Conservation (phyloP, 495 filamentous ascomycete species). For the Xeromyces bisporus region DNA sequence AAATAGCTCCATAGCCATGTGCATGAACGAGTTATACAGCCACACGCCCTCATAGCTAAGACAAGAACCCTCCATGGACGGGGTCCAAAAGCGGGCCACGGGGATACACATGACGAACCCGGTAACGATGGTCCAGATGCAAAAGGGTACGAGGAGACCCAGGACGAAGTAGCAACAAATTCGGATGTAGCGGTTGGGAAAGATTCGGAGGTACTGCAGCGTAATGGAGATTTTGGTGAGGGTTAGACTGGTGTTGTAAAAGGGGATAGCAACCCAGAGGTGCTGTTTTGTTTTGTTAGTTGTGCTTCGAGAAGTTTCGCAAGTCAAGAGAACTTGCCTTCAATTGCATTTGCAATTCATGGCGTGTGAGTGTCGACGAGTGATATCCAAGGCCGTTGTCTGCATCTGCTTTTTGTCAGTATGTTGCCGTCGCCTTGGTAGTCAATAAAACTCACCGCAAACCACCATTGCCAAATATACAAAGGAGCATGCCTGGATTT, state of each 20-base stretch:
- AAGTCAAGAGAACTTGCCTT: slow-evolving; percentile 8
- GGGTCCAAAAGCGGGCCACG: slow-evolving; percentile 35
- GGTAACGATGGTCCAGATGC: slow-evolving; percentile 21
- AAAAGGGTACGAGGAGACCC: slow-evolving; percentile 18
- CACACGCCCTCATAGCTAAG: slow-evolving; percentile 28
- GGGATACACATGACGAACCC: slow-evolving; percentile 39
- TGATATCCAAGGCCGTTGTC: slow-evolving; percentile 18
- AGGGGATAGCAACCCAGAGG: slow-evolving; percentile 24
- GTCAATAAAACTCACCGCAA: slow-evolving; percentile 11
- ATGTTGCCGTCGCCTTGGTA: neutral
- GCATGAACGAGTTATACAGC: slow-evolving; percentile 38
- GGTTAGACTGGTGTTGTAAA: slow-evolving; percentile 23
- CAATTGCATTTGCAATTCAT: slow-evolving; percentile 12
- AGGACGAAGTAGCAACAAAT: slow-evolving; percentile 17
- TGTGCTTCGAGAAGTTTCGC: neutral
- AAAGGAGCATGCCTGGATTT: slow-evolving; percentile 10
- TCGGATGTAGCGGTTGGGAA: slow-evolving; percentile 19
- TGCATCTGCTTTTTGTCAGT: slow-evolving; percentile 9
- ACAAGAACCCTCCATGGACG: slow-evolving; percentile 31
- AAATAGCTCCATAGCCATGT: slow-evolving; percentile 37
- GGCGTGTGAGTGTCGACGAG: slow-evolving; percentile 6
- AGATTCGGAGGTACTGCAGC: slow-evolving; percentile 33
- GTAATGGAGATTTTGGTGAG: slow-evolving; percentile 32
- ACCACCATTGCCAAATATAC: slow-evolving; percentile 18
- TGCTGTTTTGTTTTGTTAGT: slow-evolving; percentile 6